Base-by-base conservation (phyloP, 495 filamentous ascomycete genomes). In the Neurospora sp. region DNA sequence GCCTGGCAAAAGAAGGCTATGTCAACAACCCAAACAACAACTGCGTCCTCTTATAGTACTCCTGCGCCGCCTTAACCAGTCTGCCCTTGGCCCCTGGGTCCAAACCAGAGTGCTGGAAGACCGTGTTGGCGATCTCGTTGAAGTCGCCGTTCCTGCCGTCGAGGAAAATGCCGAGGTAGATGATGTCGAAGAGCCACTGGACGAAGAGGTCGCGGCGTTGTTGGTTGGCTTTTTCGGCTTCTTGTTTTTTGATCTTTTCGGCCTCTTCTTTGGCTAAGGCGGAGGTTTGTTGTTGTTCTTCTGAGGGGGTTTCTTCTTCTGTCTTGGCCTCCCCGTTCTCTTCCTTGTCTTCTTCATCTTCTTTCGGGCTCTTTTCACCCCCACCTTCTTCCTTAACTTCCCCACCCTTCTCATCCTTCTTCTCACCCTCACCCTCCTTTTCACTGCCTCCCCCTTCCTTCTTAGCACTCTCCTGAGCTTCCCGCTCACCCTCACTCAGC, bases 11-110 rank as follows among this genome's bases (percentile, higher is more conserved):
- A n/a, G n/a, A n/a, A n/a, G n/a, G n/a, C n/a, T n/a, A 84, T 72
- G 78, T 74, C 72, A 86, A 77, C 48, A 85, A 75, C 16, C 84
- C 92, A 81, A 97, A 96, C 54, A 97, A 77, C 76, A 96, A 82
- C 74, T 88, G 87, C 14, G 93, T 94, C 73, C 90, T 88, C 81
- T 91, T 93, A 90, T 91, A 94, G 79, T 94, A 95, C 72, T 93
- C 92, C 71, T 86, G 83, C 37, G 91, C 88, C 16, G 83, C 77
- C 74, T 89, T 89, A 72, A 79, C 82, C 59, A 93, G 79, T 23
- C 82, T 81, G 74, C 88, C 87, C 72, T 81, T 79, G 14, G 77
- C 83, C 40, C 81, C 81, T 35, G 74, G 77, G 31, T 84, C 86
- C 10, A 87, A 74, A 0, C 81, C 86, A 20, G 86, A 82, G 71